phyloP scores from a whole-genome alignment of 139 green algal species.

The Picocystis salinarum region DNA sequence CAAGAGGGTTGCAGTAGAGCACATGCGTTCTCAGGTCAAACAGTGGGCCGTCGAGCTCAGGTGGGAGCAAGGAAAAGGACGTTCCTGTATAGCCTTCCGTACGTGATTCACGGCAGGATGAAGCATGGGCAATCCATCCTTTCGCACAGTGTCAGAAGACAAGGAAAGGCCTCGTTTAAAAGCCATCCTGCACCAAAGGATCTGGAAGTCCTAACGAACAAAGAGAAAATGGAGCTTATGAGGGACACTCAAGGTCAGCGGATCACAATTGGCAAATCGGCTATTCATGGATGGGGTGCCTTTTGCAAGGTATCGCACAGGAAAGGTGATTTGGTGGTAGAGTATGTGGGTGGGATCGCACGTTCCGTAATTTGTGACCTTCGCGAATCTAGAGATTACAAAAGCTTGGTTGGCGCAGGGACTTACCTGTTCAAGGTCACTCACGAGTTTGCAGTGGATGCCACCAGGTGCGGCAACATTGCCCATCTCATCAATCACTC shows the following conservation, averaged over 20 bases:
- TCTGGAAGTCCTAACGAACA: too few relatives aligned
- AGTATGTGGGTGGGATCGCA: slow-evolving; percentile 46
- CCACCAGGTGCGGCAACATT: slow-evolving; percentile 38
- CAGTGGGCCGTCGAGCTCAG: too few relatives aligned
- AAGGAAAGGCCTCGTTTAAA: too few relatives aligned
- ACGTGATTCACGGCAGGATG: too few relatives aligned
- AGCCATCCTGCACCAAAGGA: too few relatives aligned
- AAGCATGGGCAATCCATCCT: too few relatives aligned
- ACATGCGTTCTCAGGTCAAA: too few relatives aligned
- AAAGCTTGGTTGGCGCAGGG: slow-evolving; percentile 50
- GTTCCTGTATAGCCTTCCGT: too few relatives aligned
- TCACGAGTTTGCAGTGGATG: slow-evolving; percentile 17
- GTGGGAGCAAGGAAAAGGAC: too few relatives aligned
- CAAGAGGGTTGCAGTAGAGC: too few relatives aligned
- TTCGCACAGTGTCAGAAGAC: too few relatives aligned
- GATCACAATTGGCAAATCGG: slow-evolving; percentile 45
- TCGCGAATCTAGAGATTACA: slow-evolving; percentile 39
- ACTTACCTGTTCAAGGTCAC: slow-evolving; percentile 72
- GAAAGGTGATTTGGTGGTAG: slow-evolving; percentile 35
- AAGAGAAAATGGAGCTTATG: too few relatives aligned
- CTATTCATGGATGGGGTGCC: slow-evolving; percentile 60
- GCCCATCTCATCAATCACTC: slow-evolving; percentile 83
- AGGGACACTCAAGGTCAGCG: slow-evolving; percentile 6
- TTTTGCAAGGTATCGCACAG: slow-evolving; percentile 37
- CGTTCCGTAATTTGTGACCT: slow-evolving; percentile 26